Conservation (phyloP, 345 rosid genomes). For the Citrus hindsii region DNA sequence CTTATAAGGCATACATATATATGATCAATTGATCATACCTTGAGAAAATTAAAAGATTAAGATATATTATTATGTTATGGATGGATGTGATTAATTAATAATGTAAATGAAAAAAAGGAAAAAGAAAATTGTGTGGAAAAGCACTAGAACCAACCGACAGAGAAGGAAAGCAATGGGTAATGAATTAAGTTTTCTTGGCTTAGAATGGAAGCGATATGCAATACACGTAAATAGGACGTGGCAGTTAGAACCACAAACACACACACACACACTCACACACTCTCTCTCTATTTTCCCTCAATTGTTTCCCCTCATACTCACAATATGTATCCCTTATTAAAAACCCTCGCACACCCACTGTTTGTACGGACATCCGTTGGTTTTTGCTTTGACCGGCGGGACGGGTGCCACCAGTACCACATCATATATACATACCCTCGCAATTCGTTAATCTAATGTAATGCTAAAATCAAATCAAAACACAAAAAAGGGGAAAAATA, state of each 20-base stretch:
- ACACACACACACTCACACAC: no score
- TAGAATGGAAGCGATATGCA: slow-evolving; percentile 66
- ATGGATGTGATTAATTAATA: slow-evolving; percentile 3
- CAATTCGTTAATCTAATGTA: no score
- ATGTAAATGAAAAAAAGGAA: background rate
- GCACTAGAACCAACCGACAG: slow-evolving; percentile 54
- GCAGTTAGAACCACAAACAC: slow-evolving; percentile 40
- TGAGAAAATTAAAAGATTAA: no score
- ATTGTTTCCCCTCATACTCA: no score
- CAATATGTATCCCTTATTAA: no score
- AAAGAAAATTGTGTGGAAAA: slow-evolving; percentile 37
- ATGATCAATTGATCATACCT: background rate
- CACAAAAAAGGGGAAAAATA: no score
- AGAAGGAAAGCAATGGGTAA: slow-evolving; percentile 42
- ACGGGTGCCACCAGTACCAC: slow-evolving; percentile 23
- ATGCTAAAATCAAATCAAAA: no score
- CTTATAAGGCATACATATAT: background rate
- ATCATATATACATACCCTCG: no score
- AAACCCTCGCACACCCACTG: slow-evolving; percentile 6
- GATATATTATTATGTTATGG: background rate
- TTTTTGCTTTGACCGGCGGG: slow-evolving; percentile 42
- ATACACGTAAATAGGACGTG: slow-evolving; percentile 26
- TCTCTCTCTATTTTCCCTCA: slow-evolving; percentile 3
- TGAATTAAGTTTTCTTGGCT: slow-evolving; percentile 49
- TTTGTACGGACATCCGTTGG: slow-evolving; percentile 34